These are phyloP conservation scores for Syzygium oleosum DNA, from an alignment of 345 rosid species.

Conservation along the genomic window DNA sequence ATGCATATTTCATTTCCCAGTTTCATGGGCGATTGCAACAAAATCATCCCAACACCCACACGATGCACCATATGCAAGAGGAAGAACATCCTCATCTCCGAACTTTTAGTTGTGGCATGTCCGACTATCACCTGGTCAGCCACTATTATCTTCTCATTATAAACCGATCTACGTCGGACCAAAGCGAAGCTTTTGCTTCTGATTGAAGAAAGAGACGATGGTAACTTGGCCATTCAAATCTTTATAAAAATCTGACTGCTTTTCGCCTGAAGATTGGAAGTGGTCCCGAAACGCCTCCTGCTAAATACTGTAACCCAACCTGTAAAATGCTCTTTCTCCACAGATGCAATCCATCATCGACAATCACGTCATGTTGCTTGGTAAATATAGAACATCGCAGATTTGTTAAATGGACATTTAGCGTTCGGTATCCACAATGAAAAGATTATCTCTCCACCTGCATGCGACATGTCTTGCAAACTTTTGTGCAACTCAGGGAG, in stretches of 20 bases:
- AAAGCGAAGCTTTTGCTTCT: constrained; percentile 67
- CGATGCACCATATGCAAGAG: constrained; percentile 76
- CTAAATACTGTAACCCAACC: constrained; percentile 85
- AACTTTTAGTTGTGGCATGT: constrained; percentile 85
- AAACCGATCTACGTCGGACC: constrained; percentile 68
- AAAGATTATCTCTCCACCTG: too few relatives aligned
- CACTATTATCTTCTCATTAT: constrained; percentile 66
- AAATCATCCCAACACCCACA: constrained; percentile 80
- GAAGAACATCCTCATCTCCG: constrained; percentile 88
- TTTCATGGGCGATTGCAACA: constrained; percentile 71
- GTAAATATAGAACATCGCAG: too few relatives aligned
- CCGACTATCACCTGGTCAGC: constrained; percentile 72
- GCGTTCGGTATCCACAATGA: too few relatives aligned
- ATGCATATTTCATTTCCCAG: constrained; percentile 23
- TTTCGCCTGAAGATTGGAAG: constrained; percentile 94
- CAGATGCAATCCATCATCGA: too few relatives aligned
- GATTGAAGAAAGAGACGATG: constrained; percentile 47
- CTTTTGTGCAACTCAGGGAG: too few relatives aligned
- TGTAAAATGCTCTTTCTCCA: constrained; percentile 4
- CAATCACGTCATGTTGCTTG: too few relatives aligned
- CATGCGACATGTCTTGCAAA: too few relatives aligned
- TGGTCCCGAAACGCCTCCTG: constrained; percentile 75
- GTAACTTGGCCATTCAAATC: constrained; percentile 63
- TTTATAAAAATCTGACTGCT: constrained; percentile 77
- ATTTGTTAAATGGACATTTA: too few relatives aligned